Base-by-base conservation (phyloP, 2,329 filamentous ascomycete genomes). In the Aphanoascus verrucosus region DNA sequence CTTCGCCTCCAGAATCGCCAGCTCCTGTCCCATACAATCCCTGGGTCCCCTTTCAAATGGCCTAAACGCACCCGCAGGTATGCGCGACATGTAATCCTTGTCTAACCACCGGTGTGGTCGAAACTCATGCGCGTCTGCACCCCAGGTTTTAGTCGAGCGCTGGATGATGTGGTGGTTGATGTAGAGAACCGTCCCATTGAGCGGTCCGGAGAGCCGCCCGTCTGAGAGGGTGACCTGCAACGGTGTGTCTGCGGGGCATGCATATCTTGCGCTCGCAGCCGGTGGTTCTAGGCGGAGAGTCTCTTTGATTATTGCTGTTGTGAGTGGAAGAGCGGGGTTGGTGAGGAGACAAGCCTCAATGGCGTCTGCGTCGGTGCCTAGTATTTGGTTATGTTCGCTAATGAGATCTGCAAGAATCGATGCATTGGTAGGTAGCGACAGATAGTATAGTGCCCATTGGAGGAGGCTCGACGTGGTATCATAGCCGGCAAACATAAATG, bases 261-360 rank as follows among this genome's bases (percentile, higher is more conserved):
- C 42, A 20, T 23, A 28, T 28, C 52, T 46, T 1, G 56, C 35
- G 55, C 52, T 23, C 47, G 59, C 19, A 55, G 49, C 61, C 0
- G 77, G 75, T 58, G 73, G 77, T 23, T 81, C 59, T 14, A 45
- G 42, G 0, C 79, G 71, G 2, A 82, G 67, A 0, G 71, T 70
- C 61, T 82, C 79, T 54, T 78, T 78, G 56, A 79, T 72, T 1
- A 79, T 70, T 19, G 77, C 77, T 1, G 68, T 68, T 0, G 77
- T 78, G 60, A 78, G 80, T 0, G 70, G 65, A 38, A 82, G 67
- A 34, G 72, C 66, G 69, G 72, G 38, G 72, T 64, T 4, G 63
- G 59, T 37, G 62, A 62, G 40, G 76, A 66, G 12, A 62, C 64
- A 31, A 49, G 55, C 57, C 1, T 66, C 67, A 0, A 66, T 69